Base-by-base conservation (phyloP, 345 rosid genomes). In the Euphorbia peplus region DNA sequence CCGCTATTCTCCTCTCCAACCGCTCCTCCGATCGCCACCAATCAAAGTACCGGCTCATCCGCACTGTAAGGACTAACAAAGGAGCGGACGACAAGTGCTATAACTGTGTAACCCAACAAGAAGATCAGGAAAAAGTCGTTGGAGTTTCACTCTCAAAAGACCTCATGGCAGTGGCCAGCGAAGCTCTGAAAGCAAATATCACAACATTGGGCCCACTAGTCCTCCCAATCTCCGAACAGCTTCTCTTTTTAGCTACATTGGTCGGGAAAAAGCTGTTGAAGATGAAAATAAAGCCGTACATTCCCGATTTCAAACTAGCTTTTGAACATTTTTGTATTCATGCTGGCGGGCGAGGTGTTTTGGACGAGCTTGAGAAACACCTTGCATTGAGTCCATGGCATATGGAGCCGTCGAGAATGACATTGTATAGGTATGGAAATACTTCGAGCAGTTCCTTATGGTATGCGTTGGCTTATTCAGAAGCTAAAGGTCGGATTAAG, bases 321-420 rank as follows among this genome's bases (percentile, higher is more conserved):
- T 68, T 68, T 18, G 71, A 68, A 15, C 71, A 68, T 22, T 68
- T 68, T 41, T 68, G 71, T 19, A 68, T 68, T n/a, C 71, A 68
- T 44, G 71, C 71, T 16, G 71, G 71, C 10, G 71, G 71, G 16
- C 56, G 71, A 28, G 71, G 63, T 5, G 71, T 68, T 18, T 39
- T 68, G 13, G 71, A 68, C n/a, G 56, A 52, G 56, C 56, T 52
- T n/a, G 24, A 52, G 26, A 52, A 52, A 19, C n/a, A 52, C 24
- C 25, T 52, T n/a, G n/a, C n/a, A n/a, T n/a, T n/a, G n/a, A n/a
- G n/a, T n/a, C n/a, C n/a, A n/a, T n/a, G n/a, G n/a, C n/a, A n/a
- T n/a, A n/a, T n/a, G n/a, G n/a, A n/a, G n/a, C n/a, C n/a, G n/a
- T n/a, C n/a, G n/a, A n/a, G n/a, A n/a, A n/a, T n/a, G n/a, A n/a